Percentiles rank a stretch among this genome's conserved stretches.
These are phyloP conservation scores for Microbotryum violaceum DNA, from an alignment of 1,284 basidiomycete genomes.

Conservation along the genomic window DNA sequence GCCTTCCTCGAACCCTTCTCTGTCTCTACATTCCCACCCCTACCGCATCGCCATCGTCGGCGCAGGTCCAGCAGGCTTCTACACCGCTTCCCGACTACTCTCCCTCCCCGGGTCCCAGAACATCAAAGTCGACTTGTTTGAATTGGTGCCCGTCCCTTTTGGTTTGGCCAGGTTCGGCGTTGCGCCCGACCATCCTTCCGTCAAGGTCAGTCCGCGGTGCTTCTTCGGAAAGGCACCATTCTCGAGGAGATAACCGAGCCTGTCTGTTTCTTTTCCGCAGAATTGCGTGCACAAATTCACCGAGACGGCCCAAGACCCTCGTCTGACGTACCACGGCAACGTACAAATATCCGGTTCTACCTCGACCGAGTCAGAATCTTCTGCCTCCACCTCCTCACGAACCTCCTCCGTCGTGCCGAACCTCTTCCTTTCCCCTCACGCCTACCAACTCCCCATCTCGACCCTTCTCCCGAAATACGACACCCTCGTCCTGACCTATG, in stretches of 20 bases:
- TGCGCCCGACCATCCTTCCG: conserved; percentile 97
- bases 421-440: conserved; percentile 45
- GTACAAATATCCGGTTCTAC: conserved; percentile 56
- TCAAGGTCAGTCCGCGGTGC: conserved; percentile 59
- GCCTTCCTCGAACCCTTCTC: no score
- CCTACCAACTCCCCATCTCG: conserved; percentile 52
- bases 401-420: conserved; percentile 14
- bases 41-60: conserved; percentile 73
- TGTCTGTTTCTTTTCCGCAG: conserved; percentile 45
- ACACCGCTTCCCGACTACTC: conserved; percentile 75
- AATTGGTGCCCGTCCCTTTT: conserved; percentile 87
- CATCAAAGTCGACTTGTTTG: conserved; percentile 77
- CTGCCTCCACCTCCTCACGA: not conserved
- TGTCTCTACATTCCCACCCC: conserved; percentile 3
- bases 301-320: conserved; percentile 58
- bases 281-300: conserved; percentile 98
- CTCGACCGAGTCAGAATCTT: conserved; percentile 14
- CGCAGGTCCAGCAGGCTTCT: conserved; percentile 90
- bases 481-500: conserved; percentile 72
- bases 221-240: not conserved
- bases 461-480: conserved; percentile 62
- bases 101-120: conserved; percentile 47
- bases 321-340: conserved; percentile 87
- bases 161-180: conserved; percentile 94
- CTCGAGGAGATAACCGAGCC: not conserved